These are phyloP conservation scores for Candida neerlandica DNA, from an alignment of 1,139 yeast genomes.

Conservation along the genomic window DNA sequence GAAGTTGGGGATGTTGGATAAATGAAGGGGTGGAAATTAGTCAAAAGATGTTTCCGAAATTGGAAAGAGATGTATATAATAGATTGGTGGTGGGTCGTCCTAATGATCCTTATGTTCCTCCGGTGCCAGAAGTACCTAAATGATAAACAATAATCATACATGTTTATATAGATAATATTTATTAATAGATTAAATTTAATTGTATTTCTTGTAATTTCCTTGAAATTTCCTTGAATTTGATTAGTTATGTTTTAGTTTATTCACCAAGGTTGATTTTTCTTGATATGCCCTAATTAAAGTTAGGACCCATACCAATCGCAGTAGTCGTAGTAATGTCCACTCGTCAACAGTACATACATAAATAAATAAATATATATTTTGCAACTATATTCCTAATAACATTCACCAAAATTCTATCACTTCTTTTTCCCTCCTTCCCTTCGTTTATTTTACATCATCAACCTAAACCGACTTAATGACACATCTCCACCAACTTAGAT, in stretches of 20 bases:
- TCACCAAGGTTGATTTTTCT: too few species aligned
- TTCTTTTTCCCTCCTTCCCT: not conserved
- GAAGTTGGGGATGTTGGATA: constrained; percentile 83
- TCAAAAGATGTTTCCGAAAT: constrained; percentile 47
- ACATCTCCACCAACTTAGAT: not conserved
- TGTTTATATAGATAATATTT: not conserved
- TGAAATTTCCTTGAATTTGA: not conserved
- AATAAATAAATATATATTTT: not conserved
- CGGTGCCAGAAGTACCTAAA: constrained; percentile 26
- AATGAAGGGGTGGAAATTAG: constrained; percentile 71
- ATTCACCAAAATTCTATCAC: not conserved
- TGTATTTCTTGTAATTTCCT: not conserved
- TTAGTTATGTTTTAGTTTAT: not conserved
- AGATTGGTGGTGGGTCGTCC: constrained; percentile 26
- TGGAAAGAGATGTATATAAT: constrained; percentile 52
- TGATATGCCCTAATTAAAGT: too few species aligned
- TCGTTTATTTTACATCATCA: not conserved
- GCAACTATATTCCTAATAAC: not conserved
- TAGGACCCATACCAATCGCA: too few species aligned
- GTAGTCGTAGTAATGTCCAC: too few species aligned
- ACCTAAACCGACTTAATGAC: not conserved
- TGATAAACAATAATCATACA: not conserved
- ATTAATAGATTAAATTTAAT: not conserved
- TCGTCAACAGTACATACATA: too few species aligned
- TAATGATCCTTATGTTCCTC: constrained; percentile 30